These are phyloP conservation scores for Pythium pyrilobum DNA, from an alignment of 352 stramenopile genomes.

Conservation along the genomic window DNA sequence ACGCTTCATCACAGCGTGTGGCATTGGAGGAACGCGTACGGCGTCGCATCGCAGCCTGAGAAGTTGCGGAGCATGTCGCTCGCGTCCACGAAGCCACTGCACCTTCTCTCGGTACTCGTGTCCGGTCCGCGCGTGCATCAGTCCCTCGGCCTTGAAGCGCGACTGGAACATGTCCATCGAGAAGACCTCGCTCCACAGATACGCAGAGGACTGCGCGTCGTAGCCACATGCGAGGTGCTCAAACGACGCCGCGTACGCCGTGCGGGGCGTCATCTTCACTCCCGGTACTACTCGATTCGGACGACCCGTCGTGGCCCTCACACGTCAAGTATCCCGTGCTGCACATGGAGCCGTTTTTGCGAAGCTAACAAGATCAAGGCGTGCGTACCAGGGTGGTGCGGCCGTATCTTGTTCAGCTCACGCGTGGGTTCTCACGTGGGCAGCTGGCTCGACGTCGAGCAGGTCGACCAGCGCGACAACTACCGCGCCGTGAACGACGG, in stretches of 20 bases:
- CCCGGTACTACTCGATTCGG: slow-evolving; percentile 15
- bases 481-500: slow-evolving; percentile 59
- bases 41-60: slow-evolving; percentile 66
- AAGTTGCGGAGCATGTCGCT: slow-evolving; percentile 79
- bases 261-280: slow-evolving; percentile 82
- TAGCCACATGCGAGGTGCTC: slow-evolving; percentile 77
- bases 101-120: slow-evolving; percentile 85
- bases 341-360: slow-evolving; percentile 67
- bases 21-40: slow-evolving; percentile 82
- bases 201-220: slow-evolving; percentile 82
- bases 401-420: slow-evolving; percentile 61
- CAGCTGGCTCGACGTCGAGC: slow-evolving; percentile 31
- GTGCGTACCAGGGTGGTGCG: slow-evolving; percentile 60
- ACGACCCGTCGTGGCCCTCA: slow-evolving; percentile 39
- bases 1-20: no score
- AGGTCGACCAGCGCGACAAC: slow-evolving; percentile 37
- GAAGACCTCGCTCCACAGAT: slow-evolving; percentile 89
- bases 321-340: slow-evolving; percentile 46
- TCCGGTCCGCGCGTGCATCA: slow-evolving; percentile 78
- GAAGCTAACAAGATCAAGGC: slow-evolving; percentile 63
- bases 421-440: neutral
- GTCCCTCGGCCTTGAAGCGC: slow-evolving; percentile 79
- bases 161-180: slow-evolving; percentile 89
- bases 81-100: slow-evolving; percentile 74
- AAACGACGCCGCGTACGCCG: slow-evolving; percentile 83